These are phyloP conservation scores for Trichoderma semiorbis DNA, from an alignment of 2,329 filamentous ascomycete genomes.

Conservation along the genomic window DNA sequence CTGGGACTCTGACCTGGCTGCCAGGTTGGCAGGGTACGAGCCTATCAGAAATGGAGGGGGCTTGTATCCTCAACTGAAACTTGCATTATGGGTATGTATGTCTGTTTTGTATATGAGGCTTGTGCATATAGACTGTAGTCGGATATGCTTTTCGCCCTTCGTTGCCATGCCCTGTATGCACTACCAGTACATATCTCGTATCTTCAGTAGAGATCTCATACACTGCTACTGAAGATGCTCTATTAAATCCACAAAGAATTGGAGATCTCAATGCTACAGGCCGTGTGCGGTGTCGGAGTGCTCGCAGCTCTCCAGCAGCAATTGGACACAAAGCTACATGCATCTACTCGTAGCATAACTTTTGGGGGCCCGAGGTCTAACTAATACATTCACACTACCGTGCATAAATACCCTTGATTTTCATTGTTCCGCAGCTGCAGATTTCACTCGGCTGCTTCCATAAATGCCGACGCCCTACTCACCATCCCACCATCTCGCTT, in stretches of 20 bases:
- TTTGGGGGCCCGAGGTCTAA: not conserved
- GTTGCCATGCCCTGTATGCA: not conserved
- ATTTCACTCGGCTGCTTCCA: not conserved
- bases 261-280: not conserved
- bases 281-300: not conserved
- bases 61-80: not conserved
- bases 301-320: not conserved
- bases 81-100: not conserved
- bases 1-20: not conserved
- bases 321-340: not conserved
- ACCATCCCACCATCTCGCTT: not conserved
- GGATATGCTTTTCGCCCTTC: not conserved
- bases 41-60: not conserved
- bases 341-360: not conserved
- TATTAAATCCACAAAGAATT: not conserved
- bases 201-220: not conserved
- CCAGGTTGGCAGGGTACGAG: not conserved
- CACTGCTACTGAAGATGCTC: not conserved
- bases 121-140: not conserved
- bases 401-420: not conserved
- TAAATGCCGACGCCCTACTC: not conserved
- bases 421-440: not conserved
- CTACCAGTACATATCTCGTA: not conserved
- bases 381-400: not conserved
- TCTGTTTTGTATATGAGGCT: not conserved